Evolutionary conservation across 768 basidiomycete genomes (phyloP).

Genomic region (Candolleomyces efflorescens): DNA sequence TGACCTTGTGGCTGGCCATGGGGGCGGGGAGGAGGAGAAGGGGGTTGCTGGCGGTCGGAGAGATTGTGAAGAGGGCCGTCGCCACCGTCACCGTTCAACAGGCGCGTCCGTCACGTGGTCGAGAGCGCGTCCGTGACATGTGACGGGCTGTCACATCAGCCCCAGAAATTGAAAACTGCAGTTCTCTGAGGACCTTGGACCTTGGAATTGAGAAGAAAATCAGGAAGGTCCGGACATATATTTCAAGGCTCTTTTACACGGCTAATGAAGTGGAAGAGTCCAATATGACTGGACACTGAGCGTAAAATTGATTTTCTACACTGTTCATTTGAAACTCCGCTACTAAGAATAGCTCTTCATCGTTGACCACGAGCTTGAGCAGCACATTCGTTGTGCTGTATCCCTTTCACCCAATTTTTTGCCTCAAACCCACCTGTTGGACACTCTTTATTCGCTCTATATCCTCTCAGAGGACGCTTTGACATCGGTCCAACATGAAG

Average conservation of each 20-base stretch:
- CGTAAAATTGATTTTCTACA: background rate
- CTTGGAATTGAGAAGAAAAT: background rate
- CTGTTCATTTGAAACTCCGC: background rate
- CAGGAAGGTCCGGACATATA: background rate
- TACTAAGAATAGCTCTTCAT: background rate
- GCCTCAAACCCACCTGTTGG: background rate
- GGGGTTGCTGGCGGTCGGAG: background rate
- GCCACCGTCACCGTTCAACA: background rate
- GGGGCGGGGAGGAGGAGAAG: background rate
- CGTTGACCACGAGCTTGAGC: background rate
- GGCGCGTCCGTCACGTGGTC: constrained; percentile 17
- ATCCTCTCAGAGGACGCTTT: background rate
- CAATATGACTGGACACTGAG: background rate
- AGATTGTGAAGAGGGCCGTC: background rate
- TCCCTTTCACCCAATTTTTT: background rate
- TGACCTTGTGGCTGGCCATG: constrained; percentile 47
- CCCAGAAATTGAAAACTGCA: background rate
- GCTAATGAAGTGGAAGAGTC: no score
- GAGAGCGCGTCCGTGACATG: background rate
- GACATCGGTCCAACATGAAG: constrained; percentile 51
- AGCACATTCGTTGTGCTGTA: background rate
- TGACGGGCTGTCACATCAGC: background rate
- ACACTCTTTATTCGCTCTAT: background rate
- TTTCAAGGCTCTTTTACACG: no score
- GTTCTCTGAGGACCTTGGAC: background rate